Evolutionary conservation across 805 yeast species (phyloP).

Genomic region (Lipomyces sp.): DNA sequence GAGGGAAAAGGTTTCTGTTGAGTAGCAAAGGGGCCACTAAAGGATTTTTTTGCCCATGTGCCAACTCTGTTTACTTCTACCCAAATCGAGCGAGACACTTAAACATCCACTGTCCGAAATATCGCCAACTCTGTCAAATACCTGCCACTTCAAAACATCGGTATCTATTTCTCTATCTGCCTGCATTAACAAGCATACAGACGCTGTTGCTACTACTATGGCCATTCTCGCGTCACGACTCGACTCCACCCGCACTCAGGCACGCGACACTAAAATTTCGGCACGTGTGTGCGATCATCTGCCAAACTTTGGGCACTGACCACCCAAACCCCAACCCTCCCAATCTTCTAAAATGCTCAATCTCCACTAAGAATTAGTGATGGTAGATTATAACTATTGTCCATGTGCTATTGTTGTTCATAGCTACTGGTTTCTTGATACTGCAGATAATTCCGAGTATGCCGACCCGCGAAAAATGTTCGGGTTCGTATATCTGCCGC

Average conservation of each 20-base stretch:
- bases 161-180: not conserved
- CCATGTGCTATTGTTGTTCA: not conserved
- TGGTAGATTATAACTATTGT: no score
- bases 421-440: no score
- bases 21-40: not conserved
- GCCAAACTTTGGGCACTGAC: no score
- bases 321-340: no score
- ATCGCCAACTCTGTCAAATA: not conserved
- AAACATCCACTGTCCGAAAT: not conserved
- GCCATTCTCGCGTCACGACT: no score
- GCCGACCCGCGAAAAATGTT: no score
- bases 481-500: not conserved
- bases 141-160: not conserved
- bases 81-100: not conserved
- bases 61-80: not conserved
- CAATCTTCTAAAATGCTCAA: no score
- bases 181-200: no score
- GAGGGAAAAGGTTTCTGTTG: not conserved
- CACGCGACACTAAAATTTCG: not conserved
- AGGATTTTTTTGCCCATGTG: not conserved
- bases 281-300: no score
- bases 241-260: not conserved
- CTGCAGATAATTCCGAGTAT: no score
- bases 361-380: no score
- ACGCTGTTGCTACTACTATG: no score